These are phyloP conservation scores for Moelleriella libera DNA, from an alignment of 2,329 filamentous ascomycete species.

Conservation along the genomic window DNA sequence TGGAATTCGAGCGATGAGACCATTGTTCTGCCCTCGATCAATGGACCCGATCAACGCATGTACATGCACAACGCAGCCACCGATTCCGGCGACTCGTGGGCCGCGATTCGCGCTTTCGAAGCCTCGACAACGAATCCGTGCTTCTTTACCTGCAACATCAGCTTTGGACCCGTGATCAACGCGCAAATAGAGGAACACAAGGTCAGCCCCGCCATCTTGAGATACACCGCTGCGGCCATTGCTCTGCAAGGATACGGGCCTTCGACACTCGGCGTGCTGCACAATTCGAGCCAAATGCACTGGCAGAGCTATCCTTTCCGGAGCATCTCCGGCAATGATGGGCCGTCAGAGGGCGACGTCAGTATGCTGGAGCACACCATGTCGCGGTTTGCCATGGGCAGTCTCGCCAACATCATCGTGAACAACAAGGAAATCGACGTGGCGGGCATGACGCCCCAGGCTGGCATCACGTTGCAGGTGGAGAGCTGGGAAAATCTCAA, in stretches of 20 bases:
- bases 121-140: constrained; percentile 17
- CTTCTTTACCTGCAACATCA: constrained; percentile 26
- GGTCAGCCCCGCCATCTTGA: constrained; percentile 15
- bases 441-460: constrained; percentile 13
- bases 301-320: neutral
- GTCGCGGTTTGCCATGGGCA: constrained; percentile 19
- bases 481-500: constrained; percentile 14
- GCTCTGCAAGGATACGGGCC: constrained; percentile 23
- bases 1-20: constrained; percentile 8
- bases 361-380: constrained; percentile 19
- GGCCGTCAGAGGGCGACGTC: constrained; percentile 13
- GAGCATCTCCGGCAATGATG: neutral
- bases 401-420: constrained; percentile 16
- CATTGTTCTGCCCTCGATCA: constrained; percentile 8
- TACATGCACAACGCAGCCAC: constrained; percentile 16
- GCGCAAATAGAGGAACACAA: constrained; percentile 19
- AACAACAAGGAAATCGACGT: constrained; percentile 11
- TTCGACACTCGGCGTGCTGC: constrained; percentile 10
- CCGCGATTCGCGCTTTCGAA: constrained; percentile 20
- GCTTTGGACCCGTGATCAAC: constrained; percentile 15
- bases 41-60: constrained; percentile 17
- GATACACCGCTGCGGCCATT: constrained; percentile 19
- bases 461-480: constrained; percentile 15
- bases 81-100: constrained; percentile 11
- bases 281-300: neutral